Base-by-base conservation (phyloP, 768 basidiomycete species). In the Rhodotorula sphaerocarpa region DNA sequence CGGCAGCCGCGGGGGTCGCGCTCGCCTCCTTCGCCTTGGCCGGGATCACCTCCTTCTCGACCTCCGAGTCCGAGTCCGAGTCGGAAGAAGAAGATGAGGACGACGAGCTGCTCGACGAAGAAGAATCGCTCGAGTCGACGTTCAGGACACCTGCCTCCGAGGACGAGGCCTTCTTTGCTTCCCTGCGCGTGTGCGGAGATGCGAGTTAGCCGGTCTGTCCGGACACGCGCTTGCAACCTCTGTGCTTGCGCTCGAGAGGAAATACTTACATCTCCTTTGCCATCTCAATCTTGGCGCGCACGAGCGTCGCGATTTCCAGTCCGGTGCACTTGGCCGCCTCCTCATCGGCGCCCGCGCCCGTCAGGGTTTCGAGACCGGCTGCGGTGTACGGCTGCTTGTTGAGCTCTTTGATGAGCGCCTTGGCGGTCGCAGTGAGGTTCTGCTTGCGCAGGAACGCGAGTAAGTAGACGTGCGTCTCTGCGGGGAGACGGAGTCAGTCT, bases 381-480 rank as follows among this genome's bases (percentile, higher is more conserved):
- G 51, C 59, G 25, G 56, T 55, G 57, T 59, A 61, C 9, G 57
- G 56, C 27, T 46, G 50, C 25, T 55, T 41, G 28, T 56, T 34
- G 47, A 67, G 62, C 51, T 71, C 70, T 52, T 66, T 68, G 56
- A 62, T 43, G 45, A 71, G 60, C 4, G 67, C 61, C 6, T 53
- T 36, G 9, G 70, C 66, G n/a, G 69, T 44, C 55, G 72, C 70
- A 33, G 51, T 39, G 50, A 70, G 71, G 48, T 52, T 16, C 25
- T 61, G 64, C 7, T 70, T 44, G 21, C 48, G 56, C 39, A 73
- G 66, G 70, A 73, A 72, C 31, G 70, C 62, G 64, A 71, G 63
- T 36, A 70, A 25, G 59, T 54, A 50, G 46, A 64, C 53, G 51
- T 52, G 66, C 45, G 66, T 61, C 44, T 67, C 66, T 67, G 48